Evolutionary conservation across 2,329 filamentous ascomycete genomes (phyloP), one percentile per base, ranked within the genome.

Genomic region (Sporothrix euskadiensis): DNA sequence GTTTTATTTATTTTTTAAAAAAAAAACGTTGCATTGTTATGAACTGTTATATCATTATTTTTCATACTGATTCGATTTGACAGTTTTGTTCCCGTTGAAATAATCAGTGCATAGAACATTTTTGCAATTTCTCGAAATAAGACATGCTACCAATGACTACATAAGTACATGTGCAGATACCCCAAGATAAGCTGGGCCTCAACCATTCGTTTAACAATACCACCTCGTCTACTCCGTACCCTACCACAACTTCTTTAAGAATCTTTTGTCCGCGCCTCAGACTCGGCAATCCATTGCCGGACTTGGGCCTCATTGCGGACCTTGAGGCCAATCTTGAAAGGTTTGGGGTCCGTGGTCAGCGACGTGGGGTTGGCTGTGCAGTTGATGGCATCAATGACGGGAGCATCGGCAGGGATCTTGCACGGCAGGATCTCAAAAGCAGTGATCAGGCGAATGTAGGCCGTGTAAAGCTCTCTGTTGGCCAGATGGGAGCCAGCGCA

Each of bases 351-450:
- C 3, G 68, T 47, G 3, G 74, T 74, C 12, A 75, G 26, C 19
- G 72, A 61, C 1, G 74, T 75, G 4, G 74, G 72, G 39, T 72
- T 73, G 0, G 41, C 22, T 12, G 49, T 75, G 47, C 74, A 75
- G 16, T 65, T 56, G 16, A 74, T 72, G 2, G 70, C 35, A 39
- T 74, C 72, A 9, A 74, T 71, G 92, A 89, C 39, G 14, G 74
- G 74, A 0, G 57, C 57, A 75, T 87, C 86, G 0, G 85, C 85
- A 0, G 92, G 78, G 76, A 93, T 92, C 87, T 90, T 90, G 54
- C 89, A 83, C 10, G 71, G 71, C 41, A 73, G 49, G 6, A 74
- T 61, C 26, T 71, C 26, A 47, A 74, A 74, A 16, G 54, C 54
- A 4, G 65, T 65, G 9, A 74, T 65, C 10, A 74, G 9, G 16